Evolutionary conservation across 208 protist genomes (phyloP).

Genomic region (Novymonas esmeraldas): DNA sequence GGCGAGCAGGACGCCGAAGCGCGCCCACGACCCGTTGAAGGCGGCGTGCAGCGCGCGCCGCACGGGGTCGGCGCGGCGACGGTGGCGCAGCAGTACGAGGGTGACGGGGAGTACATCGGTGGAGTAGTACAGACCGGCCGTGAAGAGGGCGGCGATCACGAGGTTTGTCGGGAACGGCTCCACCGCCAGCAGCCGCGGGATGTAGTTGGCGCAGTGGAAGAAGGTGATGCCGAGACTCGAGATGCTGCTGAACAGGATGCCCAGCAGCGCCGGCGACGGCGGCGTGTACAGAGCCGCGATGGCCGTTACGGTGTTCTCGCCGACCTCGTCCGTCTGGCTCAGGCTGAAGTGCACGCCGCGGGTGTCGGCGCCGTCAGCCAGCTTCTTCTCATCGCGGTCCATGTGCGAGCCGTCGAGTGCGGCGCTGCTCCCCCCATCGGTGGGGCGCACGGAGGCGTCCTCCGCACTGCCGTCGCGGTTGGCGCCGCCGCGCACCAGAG

Average conservation of each 20-base stretch:
- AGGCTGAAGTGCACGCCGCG: constrained; percentile 24
- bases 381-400: constrained; percentile 8
- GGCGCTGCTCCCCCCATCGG: no score
- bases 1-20: constrained; percentile 39
- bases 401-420: neutral
- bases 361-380: neutral
- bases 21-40: constrained; percentile 35
- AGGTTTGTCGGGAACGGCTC: constrained; percentile 68
- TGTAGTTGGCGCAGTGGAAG: constrained; percentile 67
- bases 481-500: neutral
- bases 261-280: constrained; percentile 36
- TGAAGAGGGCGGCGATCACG: constrained; percentile 48
- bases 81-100: constrained; percentile 26
- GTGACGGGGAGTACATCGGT: constrained; percentile 50
- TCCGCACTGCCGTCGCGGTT: neutral
- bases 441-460: no score
- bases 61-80: constrained; percentile 17
- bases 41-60: constrained; percentile 11
- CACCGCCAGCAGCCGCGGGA: constrained; percentile 73
- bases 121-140: constrained; percentile 56
- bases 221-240: constrained; percentile 49
- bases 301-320: constrained; percentile 45
- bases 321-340: constrained; percentile 32
- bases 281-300: constrained; percentile 52
- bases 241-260: constrained; percentile 50